Percentiles rank a stretch among this genome's conserved stretches.
These are phyloP conservation scores for Citrus unshiu DNA, from an alignment of 345 rosid genomes.

Conservation along the genomic window DNA sequence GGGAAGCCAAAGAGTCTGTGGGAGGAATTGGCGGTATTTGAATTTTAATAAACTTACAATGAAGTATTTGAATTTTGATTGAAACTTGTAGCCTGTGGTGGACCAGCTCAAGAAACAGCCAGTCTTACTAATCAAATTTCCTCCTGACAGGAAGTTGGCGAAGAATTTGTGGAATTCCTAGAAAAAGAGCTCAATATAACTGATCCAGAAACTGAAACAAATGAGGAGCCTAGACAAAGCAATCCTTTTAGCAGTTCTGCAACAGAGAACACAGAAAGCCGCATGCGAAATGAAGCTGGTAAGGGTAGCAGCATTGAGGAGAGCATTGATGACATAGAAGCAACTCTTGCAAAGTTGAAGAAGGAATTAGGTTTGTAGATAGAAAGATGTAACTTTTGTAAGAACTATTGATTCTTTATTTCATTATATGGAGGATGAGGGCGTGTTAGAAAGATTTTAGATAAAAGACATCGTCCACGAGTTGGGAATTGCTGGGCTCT, in stretches of 20 bases:
- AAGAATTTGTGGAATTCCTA: slow-evolving; percentile 90
- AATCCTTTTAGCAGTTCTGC: slow-evolving; percentile 24
- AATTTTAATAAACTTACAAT: not conserved
- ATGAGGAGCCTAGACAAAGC: slow-evolving; percentile 17
- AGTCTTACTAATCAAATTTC: slow-evolving; percentile 5
- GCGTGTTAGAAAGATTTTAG: not conserved
- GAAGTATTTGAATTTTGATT: not conserved
- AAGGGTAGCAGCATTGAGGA: slow-evolving; percentile 61
- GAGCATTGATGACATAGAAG: slow-evolving; percentile 82
- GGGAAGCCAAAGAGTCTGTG: slow-evolving; percentile 93
- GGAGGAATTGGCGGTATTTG: slow-evolving; percentile 85
- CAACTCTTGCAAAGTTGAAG: slow-evolving; percentile 76
- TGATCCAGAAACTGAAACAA: slow-evolving; percentile 39
- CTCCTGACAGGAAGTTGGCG: slow-evolving; percentile 67
- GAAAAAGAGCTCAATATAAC: slow-evolving; percentile 82
- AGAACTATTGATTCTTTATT: not conserved
- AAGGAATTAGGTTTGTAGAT: slow-evolving; percentile 78
- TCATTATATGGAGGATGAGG: not conserved
- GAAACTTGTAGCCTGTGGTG: not conserved
- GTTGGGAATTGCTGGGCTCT: not conserved
- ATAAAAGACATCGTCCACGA: not conserved
- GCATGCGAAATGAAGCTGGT: slow-evolving; percentile 20
- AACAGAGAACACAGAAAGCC: slow-evolving; percentile 26
- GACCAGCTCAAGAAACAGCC: not conserved
- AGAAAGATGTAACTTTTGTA: not conserved